A percentile compares a stretch with the other conserved stretches of the same genome.
These are phyloP conservation scores for Xylaria intraflava DNA, from an alignment of 495 filamentous ascomycete genomes.

Conservation along the genomic window DNA sequence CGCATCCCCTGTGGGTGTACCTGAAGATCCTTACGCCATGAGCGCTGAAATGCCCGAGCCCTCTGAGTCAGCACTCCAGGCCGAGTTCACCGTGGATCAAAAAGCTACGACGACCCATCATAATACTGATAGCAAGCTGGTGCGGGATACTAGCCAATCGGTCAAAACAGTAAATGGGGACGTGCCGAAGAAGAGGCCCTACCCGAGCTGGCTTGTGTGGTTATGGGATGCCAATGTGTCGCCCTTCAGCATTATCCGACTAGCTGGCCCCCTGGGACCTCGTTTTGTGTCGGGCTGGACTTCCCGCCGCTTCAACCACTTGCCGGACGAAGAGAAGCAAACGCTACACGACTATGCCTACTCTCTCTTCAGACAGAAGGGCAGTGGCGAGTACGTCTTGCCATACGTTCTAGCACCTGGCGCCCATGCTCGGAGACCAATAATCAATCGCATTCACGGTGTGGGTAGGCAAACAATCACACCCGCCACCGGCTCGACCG, in stretches of 20 bases:
- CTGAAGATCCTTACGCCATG: conserved; percentile 89
- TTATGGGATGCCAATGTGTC: conserved; percentile 97
- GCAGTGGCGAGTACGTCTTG: conserved; percentile 92
- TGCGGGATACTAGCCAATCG: conserved; percentile 21
- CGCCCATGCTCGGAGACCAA: conserved; percentile 80
- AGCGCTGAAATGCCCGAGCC: conserved; percentile 74
- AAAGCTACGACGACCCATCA: conserved; percentile 44
- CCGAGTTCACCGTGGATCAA: conserved; percentile 73
- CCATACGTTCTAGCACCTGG: conserved; percentile 90
- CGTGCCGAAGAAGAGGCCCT: conserved; percentile 44
- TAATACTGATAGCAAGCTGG: conserved; percentile 3
- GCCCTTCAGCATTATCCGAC: conserved; percentile 83
- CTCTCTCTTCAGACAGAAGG: conserved; percentile 84
- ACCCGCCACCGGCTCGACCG: conserved; percentile 28
- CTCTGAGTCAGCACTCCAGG: conserved; percentile 56
- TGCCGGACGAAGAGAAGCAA: conserved; percentile 73
- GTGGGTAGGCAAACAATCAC: conserved; percentile 61
- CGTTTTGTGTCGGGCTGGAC: conserved; percentile 94
- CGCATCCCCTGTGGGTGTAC: conserved; percentile 88
- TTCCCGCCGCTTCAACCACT: conserved; percentile 79
- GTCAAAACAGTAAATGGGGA: conserved; percentile 16
- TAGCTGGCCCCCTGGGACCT: conserved; percentile 86
- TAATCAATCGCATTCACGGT: conserved; percentile 81
- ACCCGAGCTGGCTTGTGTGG: conserved; percentile 80
- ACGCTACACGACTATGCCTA: conserved; percentile 89